phyloP scores from a whole-genome alignment of 2,329 filamentous ascomycete species.

The Biscogniauxia mediterranea region DNA sequence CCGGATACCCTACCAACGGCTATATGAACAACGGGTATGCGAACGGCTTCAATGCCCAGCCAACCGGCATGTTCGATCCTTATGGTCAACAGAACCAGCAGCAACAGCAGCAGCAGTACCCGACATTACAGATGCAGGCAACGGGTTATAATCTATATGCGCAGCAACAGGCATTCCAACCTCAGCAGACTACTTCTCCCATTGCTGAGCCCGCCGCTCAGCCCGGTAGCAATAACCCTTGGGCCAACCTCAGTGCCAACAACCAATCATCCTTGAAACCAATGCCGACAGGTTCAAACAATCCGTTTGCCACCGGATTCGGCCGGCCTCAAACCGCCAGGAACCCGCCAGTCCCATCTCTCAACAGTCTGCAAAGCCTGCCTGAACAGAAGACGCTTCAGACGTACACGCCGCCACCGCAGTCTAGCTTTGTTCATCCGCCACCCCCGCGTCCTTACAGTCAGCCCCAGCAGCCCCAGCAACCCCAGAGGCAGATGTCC shows the following conservation, averaged over 20 bases:
- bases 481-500: conserved; percentile 55
- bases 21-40: conserved; percentile 63
- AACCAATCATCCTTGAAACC: conserved; percentile 68
- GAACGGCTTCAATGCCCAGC: conserved; percentile 67
- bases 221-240: conserved; percentile 91
- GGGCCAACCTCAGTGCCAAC: conserved; percentile 61
- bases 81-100: conserved; percentile 57
- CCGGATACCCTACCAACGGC: conserved; percentile 63
- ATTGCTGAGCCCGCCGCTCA: conserved; percentile 59
- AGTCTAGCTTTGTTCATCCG: conserved; percentile 45
- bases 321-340: conserved; percentile 58
- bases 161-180: conserved; percentile 48
- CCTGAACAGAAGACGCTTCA: conserved; percentile 81
- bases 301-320: conserved; percentile 84
- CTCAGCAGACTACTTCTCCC: conserved; percentile 44
- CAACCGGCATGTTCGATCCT: conserved; percentile 67
- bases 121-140: conserved; percentile 43
- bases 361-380: conserved; percentile 59
- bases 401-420: conserved; percentile 42
- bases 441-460: conserved; percentile 34
- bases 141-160: conserved; percentile 56
- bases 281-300: conserved; percentile 92
- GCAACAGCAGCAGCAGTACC: conserved; percentile 39
- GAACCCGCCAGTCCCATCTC: conserved; percentile 61
- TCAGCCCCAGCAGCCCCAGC: conserved; percentile 41